Evolutionary conservation across 441 rosid species (phyloP).

Genomic region (Croton laevigatus): DNA sequence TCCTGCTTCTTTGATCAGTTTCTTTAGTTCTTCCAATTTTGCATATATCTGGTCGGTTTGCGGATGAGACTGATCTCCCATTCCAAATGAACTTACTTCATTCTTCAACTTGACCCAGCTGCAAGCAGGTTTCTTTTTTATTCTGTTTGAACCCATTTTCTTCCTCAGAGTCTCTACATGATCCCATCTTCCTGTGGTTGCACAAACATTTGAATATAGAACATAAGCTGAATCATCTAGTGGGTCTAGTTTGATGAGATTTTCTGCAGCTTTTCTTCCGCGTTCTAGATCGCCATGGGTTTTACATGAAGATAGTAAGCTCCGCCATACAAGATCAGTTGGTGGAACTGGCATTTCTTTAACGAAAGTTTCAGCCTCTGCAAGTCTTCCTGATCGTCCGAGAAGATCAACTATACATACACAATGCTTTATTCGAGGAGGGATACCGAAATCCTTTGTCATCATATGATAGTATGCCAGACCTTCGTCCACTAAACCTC

Average conservation of each 20-base stretch:
- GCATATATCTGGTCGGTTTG: constrained; percentile 46
- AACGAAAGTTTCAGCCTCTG: constrained; percentile 65
- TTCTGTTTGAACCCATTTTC: constrained; percentile 63
- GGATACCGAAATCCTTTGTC: constrained; percentile 52
- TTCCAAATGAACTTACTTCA: constrained; percentile 55
- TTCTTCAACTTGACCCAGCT: constrained; percentile 87
- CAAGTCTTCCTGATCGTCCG: constrained; percentile 81
- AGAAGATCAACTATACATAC: constrained; percentile 88
- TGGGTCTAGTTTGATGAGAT: constrained; percentile 58
- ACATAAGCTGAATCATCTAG: constrained; percentile 84
- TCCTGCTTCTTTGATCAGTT: constrained; percentile 70
- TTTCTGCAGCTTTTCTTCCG: constrained; percentile 67
- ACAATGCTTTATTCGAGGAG: constrained; percentile 63
- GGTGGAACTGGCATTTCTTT: constrained; percentile 64
- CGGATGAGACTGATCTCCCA: constrained; percentile 68
- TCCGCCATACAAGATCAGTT: constrained; percentile 68
- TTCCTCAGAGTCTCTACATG: constrained; percentile 63
- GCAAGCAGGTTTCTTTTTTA: constrained; percentile 82
- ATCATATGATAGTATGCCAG: constrained; percentile 59
- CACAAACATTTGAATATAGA: constrained; percentile 74
- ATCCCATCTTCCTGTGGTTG: constrained; percentile 79
- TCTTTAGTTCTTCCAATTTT: constrained; percentile 77
- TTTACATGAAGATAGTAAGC: constrained; percentile 76
- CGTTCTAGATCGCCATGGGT: constrained; percentile 67
- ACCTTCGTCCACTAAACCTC: constrained; percentile 84